A percentile compares a stretch with the other conserved stretches of the same genome.
Evolutionary conservation across 257 asterid species (phyloP).

Genomic region (Solanum habrochaites): DNA sequence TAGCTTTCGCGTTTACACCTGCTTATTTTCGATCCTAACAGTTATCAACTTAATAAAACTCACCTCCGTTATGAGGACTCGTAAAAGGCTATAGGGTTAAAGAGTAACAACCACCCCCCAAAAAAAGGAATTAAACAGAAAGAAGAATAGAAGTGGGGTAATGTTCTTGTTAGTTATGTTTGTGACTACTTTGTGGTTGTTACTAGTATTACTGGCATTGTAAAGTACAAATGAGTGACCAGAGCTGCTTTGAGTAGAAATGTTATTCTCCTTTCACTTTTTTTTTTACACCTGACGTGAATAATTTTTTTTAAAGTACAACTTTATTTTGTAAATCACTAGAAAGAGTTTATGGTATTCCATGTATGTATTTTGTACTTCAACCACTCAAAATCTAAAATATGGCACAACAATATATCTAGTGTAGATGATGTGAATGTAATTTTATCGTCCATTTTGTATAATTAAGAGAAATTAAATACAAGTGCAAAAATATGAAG

Average conservation of each 20-base stretch:
- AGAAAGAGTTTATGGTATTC: not conserved
- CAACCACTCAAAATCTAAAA: not conserved
- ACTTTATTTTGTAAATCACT: not conserved
- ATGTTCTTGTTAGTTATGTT: not conserved
- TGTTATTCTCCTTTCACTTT: not conserved
- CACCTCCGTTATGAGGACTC: not conserved
- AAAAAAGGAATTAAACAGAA: not conserved
- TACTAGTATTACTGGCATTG: not conserved
- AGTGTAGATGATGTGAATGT: not conserved
- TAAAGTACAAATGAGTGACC: not conserved
- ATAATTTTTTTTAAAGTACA: not conserved
- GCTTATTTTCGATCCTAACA: too few relatives aligned
- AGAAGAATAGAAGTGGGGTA: not conserved
- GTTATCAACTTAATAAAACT: not conserved
- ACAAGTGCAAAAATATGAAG: not conserved
- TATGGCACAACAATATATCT: not conserved
- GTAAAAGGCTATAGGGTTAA: not conserved
- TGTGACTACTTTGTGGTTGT: not conserved
- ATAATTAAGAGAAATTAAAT: not conserved
- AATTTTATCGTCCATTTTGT: not conserved
- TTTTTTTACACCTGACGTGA: not conserved
- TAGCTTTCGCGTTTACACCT: too few relatives aligned
- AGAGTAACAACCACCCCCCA: not conserved
- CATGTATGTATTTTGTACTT: not conserved
- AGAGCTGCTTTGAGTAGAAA: not conserved